Conservation (phyloP, 345 rosid species). For the Heritiera fomes region DNA sequence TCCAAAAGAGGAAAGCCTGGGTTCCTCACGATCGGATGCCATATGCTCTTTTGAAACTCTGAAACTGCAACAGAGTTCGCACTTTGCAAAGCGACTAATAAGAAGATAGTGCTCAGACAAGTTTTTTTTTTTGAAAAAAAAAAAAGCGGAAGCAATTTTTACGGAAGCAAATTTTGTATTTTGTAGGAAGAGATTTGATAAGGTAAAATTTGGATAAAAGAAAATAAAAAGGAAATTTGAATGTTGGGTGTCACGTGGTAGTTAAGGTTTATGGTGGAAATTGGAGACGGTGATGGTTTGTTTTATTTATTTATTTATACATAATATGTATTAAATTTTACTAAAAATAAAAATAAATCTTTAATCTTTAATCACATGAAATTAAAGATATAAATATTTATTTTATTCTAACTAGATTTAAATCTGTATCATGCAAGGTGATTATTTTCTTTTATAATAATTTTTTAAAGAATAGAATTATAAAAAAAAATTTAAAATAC, state of each 20-base stretch:
- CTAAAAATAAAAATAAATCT: no score
- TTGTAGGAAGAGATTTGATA: neutral
- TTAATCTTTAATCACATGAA: no score
- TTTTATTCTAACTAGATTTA: no score
- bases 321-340: no score
- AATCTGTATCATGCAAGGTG: no score
- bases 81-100: neutral
- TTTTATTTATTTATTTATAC: no score
- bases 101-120: neutral
- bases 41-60: slow-evolving; percentile 23
- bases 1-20: slow-evolving; percentile 38
- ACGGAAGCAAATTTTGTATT: neutral
- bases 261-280: no score
- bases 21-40: slow-evolving; percentile 60
- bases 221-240: neutral
- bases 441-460: no score
- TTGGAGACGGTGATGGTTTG: no score
- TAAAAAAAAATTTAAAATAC: no score
- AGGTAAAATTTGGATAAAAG: neutral
- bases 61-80: neutral
- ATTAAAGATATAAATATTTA: no score
- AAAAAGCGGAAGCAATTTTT: neutral
- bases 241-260: neutral
- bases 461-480: no score
- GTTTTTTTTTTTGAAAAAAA: neutral